A percentile compares a stretch with the other conserved stretches of the same genome.
Conservation (phyloP, 2,329 filamentous ascomycete genomes). For the Fonsecaea pedrosoi region DNA sequence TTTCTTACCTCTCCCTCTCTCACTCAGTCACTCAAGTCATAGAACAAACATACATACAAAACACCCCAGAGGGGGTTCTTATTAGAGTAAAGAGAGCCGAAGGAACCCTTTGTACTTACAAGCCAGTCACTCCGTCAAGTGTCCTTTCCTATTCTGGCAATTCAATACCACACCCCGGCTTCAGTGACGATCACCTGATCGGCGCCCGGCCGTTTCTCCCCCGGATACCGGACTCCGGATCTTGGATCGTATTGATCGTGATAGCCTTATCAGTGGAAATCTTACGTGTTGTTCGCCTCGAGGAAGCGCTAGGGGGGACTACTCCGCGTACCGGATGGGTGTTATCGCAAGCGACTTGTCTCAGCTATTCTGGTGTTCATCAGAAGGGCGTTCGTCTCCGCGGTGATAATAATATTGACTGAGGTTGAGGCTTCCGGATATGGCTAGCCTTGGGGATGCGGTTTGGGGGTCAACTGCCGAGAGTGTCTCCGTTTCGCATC, state of each 20-base stretch:
- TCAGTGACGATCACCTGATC: neutral
- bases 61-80: neutral
- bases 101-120: neutral
- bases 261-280: neutral
- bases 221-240: neutral
- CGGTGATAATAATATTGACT: too few species aligned
- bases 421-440: too few species aligned
- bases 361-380: neutral
- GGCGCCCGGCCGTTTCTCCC: neutral
- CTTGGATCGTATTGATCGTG: neutral
- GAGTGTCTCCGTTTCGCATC: neutral
- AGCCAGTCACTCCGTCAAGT: neutral
- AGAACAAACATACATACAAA: neutral
- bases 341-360: neutral
- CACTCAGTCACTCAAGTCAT: too few species aligned
- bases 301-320: neutral
- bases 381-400: neutral
- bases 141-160: neutral
- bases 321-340: neutral
- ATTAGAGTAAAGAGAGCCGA: neutral
- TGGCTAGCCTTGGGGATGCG: neutral
- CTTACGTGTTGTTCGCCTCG: conserved; percentile 6
- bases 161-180: neutral
- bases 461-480: neutral
- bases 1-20: neutral